phyloP scores from a whole-genome alignment of 768 basidiomycete genomes.

The Artomyces pyxidatus region DNA sequence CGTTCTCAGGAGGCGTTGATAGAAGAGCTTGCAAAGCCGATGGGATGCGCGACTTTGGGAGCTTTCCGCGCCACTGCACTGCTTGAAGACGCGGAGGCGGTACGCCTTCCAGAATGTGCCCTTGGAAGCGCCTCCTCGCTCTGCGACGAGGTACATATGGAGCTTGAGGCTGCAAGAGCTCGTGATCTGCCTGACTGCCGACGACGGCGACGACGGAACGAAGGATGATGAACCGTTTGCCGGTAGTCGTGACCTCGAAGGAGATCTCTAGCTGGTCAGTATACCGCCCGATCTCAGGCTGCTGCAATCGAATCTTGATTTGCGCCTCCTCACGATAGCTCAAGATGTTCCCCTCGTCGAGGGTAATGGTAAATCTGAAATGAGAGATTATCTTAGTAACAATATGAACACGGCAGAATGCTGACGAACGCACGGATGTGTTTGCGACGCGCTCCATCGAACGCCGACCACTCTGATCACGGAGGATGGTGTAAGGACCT shows the following conservation, averaged over 20 bases:
- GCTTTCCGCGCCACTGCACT: constrained; percentile 32
- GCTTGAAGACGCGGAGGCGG: constrained; percentile 33
- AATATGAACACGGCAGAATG: too few species aligned
- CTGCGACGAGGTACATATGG: constrained; percentile 31
- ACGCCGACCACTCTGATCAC: neutral
- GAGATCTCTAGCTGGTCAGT: constrained; percentile 41
- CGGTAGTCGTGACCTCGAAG: constrained; percentile 29
- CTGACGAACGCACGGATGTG: too few species aligned
- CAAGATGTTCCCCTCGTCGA: too few species aligned
- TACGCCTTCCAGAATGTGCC: constrained; percentile 23
- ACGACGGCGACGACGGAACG: constrained; percentile 38
- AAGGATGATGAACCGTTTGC: constrained; percentile 37
- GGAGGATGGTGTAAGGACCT: neutral
- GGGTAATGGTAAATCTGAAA: too few species aligned
- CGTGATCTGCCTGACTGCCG: constrained; percentile 42
- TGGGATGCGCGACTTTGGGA: constrained; percentile 24
- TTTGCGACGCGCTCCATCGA: neutral
- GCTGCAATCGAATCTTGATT: constrained; percentile 12
- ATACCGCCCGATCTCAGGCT: constrained; percentile 32
- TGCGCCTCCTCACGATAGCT: neutral
- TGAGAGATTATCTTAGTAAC: too few species aligned
- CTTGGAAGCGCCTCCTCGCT: constrained; percentile 9
- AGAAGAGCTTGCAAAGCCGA: constrained; percentile 9
- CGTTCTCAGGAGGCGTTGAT: neutral
- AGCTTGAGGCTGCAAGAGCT: constrained; percentile 34